Percentiles rank a stretch among this genome's conserved stretches.
Conservation (phyloP, 805 yeast genomes). For the Zygoascus bituminiphila region DNA sequence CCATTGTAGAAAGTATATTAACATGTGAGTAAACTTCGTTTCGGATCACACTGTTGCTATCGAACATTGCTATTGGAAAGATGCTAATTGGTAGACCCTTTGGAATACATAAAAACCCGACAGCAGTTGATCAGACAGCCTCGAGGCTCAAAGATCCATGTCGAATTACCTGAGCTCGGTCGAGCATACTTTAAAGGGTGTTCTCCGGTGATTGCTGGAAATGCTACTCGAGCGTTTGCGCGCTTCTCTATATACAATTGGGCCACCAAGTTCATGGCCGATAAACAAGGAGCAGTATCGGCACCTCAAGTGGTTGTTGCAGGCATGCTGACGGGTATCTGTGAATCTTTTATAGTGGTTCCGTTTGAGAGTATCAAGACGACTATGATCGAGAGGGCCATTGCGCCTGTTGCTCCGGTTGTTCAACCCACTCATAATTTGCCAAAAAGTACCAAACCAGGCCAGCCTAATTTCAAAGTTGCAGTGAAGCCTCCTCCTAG, state of each 20-base stretch:
- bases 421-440: background rate
- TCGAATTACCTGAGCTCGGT: conserved; percentile 5
- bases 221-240: conserved; percentile 61
- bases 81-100: conserved; percentile 30
- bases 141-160: background rate
- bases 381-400: conserved; percentile 21
- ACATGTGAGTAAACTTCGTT: conserved; percentile 31
- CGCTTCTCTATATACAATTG: conserved; percentile 69
- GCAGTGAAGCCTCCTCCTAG: background rate
- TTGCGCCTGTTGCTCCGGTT: background rate
- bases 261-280: conserved; percentile 60
- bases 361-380: conserved; percentile 64
- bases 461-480: background rate
- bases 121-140: conserved; percentile 27
- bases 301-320: conserved; percentile 82
- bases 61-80: no score
- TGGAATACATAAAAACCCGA: conserved; percentile 33
- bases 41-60: background rate
- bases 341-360: conserved; percentile 67
- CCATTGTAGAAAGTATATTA: conserved; percentile 29
- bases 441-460: background rate
- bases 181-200: conserved; percentile 47
- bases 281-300: conserved; percentile 40
- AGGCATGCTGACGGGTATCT: conserved; percentile 71
- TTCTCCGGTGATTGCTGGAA: conserved; percentile 68